Conservation (phyloP, 805 yeast genomes). For the Metschnikowia gruessii region DNA sequence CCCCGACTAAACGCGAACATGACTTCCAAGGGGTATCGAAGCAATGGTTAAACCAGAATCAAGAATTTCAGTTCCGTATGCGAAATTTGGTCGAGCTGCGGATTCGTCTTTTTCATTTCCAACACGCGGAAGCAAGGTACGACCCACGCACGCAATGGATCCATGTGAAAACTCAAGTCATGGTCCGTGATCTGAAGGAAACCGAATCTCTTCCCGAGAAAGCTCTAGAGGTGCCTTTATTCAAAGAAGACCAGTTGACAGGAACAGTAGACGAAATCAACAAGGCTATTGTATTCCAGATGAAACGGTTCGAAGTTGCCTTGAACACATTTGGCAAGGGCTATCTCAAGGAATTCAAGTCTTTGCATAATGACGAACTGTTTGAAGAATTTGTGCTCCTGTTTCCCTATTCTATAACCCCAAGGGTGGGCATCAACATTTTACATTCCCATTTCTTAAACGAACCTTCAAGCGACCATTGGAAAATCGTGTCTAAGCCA, state of each 20-base stretch:
- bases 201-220: neutral
- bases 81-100: neutral
- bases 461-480: neutral
- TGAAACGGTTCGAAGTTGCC: neutral
- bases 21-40: too few species aligned
- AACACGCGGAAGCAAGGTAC: neutral
- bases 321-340: neutral
- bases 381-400: neutral
- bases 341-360: neutral
- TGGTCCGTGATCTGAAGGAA: neutral
- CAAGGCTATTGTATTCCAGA: neutral
- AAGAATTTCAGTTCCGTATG: neutral
- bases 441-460: neutral
- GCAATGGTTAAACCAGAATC: neutral
- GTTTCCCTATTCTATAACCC: neutral
- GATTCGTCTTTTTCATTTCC: neutral
- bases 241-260: too few species aligned
- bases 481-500: neutral
- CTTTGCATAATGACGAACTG: neutral
- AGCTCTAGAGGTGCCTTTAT: too few species aligned
- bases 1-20: too few species aligned
- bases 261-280: neutral
- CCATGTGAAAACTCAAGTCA: neutral
- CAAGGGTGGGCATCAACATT: neutral
- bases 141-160: slow-evolving; percentile 6